phyloP scores from a whole-genome alignment of 2,329 filamentous ascomycete genomes.

The Beauveria sp. region DNA sequence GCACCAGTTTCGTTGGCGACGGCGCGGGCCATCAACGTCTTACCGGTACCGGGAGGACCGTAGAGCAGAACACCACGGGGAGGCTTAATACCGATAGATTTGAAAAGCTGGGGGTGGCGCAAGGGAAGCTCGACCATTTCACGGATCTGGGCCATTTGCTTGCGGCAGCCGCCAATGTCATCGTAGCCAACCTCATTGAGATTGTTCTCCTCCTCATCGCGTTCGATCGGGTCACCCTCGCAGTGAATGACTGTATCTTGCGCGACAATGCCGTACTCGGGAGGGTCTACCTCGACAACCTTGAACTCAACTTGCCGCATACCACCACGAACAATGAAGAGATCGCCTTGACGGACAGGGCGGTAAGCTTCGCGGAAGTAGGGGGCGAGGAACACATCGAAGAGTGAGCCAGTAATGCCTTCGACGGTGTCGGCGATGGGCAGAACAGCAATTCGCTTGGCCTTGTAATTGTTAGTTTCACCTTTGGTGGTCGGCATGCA shows the following conservation, averaged over 20 bases:
- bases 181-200: constrained; percentile 98
- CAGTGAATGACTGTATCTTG: constrained; percentile 99
- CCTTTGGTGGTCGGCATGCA: not conserved
- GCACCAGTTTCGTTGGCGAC: constrained; percentile 98
- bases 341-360: constrained; percentile 91
- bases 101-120: constrained; percentile 97
- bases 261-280: constrained; percentile 96
- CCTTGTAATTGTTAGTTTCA: constrained; percentile 44
- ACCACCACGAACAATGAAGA: constrained; percentile 94
- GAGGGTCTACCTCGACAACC: constrained; percentile 96
- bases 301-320: constrained; percentile 99
- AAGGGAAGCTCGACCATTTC: constrained; percentile 97
- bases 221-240: constrained; percentile 89
- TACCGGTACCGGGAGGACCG: constrained; percentile 96
- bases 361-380: constrained; percentile 99
- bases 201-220: constrained; percentile 98
- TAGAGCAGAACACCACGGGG: constrained; percentile 95
- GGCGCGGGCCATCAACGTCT: constrained; percentile 97
- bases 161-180: constrained; percentile 97
- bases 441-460: constrained; percentile 96
- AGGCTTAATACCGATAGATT: constrained; percentile 99
- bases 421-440: constrained; percentile 98
- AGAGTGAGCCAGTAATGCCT: constrained; percentile 93
- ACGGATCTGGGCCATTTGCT: constrained; percentile 99
- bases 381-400: constrained; percentile 97